These are phyloP conservation scores for Penicillium brevicompactum DNA, from an alignment of 2,329 filamentous ascomycete species.

Conservation along the genomic window DNA sequence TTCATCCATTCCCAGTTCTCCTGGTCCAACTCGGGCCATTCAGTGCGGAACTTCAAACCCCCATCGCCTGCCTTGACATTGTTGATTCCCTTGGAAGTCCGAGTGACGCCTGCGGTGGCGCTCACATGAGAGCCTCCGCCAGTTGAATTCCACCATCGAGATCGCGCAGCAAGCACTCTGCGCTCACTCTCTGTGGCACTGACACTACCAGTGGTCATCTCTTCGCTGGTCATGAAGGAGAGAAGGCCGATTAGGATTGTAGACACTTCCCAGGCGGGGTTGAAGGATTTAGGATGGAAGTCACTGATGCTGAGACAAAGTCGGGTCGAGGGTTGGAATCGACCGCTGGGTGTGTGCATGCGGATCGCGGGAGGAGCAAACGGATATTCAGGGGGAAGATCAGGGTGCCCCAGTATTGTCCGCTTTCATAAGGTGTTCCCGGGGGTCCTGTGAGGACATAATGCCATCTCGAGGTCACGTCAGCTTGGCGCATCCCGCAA, in stretches of 20 bases:
- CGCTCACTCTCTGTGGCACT: slow-evolving; percentile 76
- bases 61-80: slow-evolving; percentile 87
- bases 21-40: slow-evolving; percentile 86
- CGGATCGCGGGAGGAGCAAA: slow-evolving; percentile 96
- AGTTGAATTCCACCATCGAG: slow-evolving; percentile 95
- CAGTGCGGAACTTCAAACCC: slow-evolving; percentile 81
- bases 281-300: slow-evolving; percentile 97
- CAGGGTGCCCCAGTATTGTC: slow-evolving; percentile 97
- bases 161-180: slow-evolving; percentile 72
- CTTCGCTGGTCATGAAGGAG: slow-evolving; percentile 97
- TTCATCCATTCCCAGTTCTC: slow-evolving; percentile 94
- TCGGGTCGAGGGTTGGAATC: slow-evolving; percentile 89
- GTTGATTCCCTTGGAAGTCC: slow-evolving; percentile 69
- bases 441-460: slow-evolving; percentile 95
- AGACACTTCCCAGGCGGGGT: slow-evolving; percentile 96
- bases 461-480: slow-evolving; percentile 67
- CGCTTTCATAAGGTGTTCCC: slow-evolving; percentile 87
- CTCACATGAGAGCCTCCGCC: slow-evolving; percentile 73
- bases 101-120: slow-evolving; percentile 52
- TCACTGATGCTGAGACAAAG: slow-evolving; percentile 95
- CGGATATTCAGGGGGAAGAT: slow-evolving; percentile 96
- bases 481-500: slow-evolving; percentile 6
- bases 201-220: slow-evolving; percentile 95
- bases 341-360: slow-evolving; percentile 96
- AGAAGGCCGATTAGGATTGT: slow-evolving; percentile 93